A percentile compares a stretch with the other conserved stretches of the same genome.
These are phyloP conservation scores for Pseudogymnoascus sp. DNA, from an alignment of 2,329 filamentous ascomycete genomes.

Conservation along the genomic window DNA sequence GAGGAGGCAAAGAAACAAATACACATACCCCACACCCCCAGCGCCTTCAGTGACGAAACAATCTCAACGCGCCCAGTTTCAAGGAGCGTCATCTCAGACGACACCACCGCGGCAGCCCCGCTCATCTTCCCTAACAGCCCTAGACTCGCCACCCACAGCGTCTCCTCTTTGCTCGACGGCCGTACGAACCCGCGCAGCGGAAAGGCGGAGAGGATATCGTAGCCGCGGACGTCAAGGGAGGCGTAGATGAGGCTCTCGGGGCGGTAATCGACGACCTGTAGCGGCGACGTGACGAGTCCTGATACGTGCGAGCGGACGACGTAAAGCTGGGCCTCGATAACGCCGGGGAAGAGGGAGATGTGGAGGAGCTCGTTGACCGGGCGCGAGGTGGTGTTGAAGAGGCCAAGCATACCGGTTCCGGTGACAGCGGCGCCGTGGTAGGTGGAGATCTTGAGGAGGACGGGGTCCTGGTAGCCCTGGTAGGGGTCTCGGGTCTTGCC, in stretches of 20 bases:
- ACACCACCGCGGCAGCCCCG: slow-evolving; percentile 68
- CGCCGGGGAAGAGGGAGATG: slow-evolving; percentile 66
- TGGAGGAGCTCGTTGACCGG: slow-evolving; percentile 62
- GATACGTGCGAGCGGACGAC: slow-evolving; percentile 66
- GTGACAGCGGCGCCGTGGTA: slow-evolving; percentile 62
- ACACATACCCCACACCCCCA: slow-evolving; percentile 61
- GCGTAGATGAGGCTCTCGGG: slow-evolving; percentile 50
- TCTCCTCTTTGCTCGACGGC: slow-evolving; percentile 27
- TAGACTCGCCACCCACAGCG: slow-evolving; percentile 57
- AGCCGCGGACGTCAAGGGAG: slow-evolving; percentile 58
- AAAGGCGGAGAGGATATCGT: slow-evolving; percentile 75
- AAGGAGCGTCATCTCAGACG: slow-evolving; percentile 50
- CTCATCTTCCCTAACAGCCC: slow-evolving; percentile 87
- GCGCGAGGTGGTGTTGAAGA: slow-evolving; percentile 72
- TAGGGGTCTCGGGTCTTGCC: slow-evolving; percentile 71
- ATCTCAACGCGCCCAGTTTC: slow-evolving; percentile 57
- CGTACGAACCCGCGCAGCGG: slow-evolving; percentile 52
- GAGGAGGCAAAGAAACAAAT: not conserved
- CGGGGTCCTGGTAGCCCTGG: slow-evolving; percentile 64
- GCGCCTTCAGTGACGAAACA: slow-evolving; percentile 66
- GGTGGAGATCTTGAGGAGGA: slow-evolving; percentile 68
- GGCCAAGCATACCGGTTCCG: slow-evolving; percentile 69
- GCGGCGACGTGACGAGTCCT: slow-evolving; percentile 51
- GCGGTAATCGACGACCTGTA: slow-evolving; percentile 33
- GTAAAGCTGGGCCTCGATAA: slow-evolving; percentile 52